Percentiles rank a stretch among this genome's conserved stretches.
Evolutionary conservation across 2,329 filamentous ascomycete species (phyloP).

Genomic region (Penicillium sp.): DNA sequence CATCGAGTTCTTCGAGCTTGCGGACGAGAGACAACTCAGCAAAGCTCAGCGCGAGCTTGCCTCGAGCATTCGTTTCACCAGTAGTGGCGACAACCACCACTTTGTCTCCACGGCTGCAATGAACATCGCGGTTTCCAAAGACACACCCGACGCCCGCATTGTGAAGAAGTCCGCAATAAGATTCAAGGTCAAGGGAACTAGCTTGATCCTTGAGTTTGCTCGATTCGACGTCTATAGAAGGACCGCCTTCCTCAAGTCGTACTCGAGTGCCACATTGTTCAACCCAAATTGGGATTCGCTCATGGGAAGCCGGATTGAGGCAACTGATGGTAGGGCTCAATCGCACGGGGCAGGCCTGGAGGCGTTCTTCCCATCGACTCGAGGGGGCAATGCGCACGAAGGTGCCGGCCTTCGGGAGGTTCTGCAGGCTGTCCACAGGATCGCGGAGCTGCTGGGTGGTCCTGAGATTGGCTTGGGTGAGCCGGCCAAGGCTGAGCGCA

Average conservation of each 20-base stretch:
- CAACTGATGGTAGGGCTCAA: background rate
- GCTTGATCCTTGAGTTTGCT: slow-evolving; percentile 47
- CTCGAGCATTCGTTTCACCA: slow-evolving; percentile 7
- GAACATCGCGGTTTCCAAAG: slow-evolving; percentile 34
- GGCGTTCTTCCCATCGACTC: slow-evolving; percentile 40
- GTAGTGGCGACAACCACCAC: background rate
- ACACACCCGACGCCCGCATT: slow-evolving; percentile 33
- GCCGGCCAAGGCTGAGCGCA: background rate
- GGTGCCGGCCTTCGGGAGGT: slow-evolving; percentile 40
- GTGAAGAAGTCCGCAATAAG: slow-evolving; percentile 44
- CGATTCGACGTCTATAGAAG: slow-evolving; percentile 43
- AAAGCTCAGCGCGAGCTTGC: slow-evolving; percentile 20
- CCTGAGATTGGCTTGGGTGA: background rate
- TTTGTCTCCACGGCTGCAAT: slow-evolving; percentile 21
- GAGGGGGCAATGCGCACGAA: slow-evolving; percentile 15
- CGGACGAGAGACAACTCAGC: slow-evolving; percentile 24
- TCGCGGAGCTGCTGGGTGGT: slow-evolving; percentile 24
- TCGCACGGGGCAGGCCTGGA: slow-evolving; percentile 25
- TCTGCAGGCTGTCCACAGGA: slow-evolving; percentile 36
- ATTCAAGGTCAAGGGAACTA: slow-evolving; percentile 43
- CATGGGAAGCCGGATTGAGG: slow-evolving; percentile 30
- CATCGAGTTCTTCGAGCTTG: slow-evolving; percentile 43
- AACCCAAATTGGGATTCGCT: slow-evolving; percentile 46
- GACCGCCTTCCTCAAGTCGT: slow-evolving; percentile 22
- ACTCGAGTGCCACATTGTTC: slow-evolving; percentile 43